Evolutionary conservation across 2,329 filamentous ascomycete species (phyloP).

Genomic region (Colletotrichum somersetense): DNA sequence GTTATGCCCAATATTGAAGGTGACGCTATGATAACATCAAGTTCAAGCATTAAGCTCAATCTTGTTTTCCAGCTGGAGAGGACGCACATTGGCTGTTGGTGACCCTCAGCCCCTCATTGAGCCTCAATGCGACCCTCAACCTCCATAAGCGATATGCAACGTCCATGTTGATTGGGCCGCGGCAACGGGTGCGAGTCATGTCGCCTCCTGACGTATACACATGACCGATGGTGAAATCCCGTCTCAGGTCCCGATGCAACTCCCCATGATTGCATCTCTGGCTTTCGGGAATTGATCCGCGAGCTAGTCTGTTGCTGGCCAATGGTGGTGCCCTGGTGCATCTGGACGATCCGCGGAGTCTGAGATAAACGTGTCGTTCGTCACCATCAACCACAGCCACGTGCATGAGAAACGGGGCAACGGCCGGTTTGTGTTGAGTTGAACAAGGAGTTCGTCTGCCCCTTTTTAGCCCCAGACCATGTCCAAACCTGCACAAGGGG

Average conservation of each 20-base stretch:
- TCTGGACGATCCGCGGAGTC: neutral
- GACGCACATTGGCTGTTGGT: neutral
- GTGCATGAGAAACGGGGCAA: too few species aligned
- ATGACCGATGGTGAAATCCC: neutral
- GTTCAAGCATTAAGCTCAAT: constrained; percentile 20
- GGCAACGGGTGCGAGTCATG: constrained; percentile 25
- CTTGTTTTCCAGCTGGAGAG: neutral
- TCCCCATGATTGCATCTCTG: neutral
- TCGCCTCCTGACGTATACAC: constrained; percentile 16
- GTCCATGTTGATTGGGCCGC: constrained; percentile 13
- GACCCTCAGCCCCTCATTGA: neutral
- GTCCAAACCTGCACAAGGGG: neutral
- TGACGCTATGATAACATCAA: neutral
- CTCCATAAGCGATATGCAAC: neutral
- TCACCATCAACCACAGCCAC: neutral
- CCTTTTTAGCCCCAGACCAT: neutral
- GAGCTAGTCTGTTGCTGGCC: neutral
- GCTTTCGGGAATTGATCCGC: neutral
- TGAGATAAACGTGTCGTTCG: neutral
- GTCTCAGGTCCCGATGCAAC: constrained; percentile 21
- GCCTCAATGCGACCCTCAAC: neutral
- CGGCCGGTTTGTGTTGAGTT: neutral
- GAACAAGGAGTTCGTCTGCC: neutral
- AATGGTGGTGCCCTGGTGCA: neutral
- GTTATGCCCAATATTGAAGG: neutral